Evolutionary conservation across 108 stramenopile genomes (phyloP), one percentile per base, ranked within the genome.

Genomic region (Conticribra guillardii): DNA sequence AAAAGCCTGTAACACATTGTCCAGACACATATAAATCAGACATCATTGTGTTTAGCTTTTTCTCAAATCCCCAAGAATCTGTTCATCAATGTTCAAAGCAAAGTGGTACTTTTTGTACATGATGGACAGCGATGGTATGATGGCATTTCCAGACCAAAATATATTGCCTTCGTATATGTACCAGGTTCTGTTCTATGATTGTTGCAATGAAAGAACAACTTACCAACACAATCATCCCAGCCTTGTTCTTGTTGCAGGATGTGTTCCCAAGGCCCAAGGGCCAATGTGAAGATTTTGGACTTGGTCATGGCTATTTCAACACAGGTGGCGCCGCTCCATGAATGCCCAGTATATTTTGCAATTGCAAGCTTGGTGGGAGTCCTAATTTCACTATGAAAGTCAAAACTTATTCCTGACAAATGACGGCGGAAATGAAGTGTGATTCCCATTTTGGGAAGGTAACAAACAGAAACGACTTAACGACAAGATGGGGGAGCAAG

Each of bases 301-400:
- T 74, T 4, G 73, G 56, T 17, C 73, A 74, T 51, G 73, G 73
- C 26, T 74, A 65, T 34, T 74, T 74, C 65, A 74, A 74, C 55
- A 27, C 73, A 16, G 73, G 19, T 74, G 73, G 73, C 64, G 51
- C 8, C 37, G 73, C 67, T 55, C 64, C 11, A 17, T 34, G 16
- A 46, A 44, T 22, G 41, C 54, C 30, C 33, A 67, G 18, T 16
- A 32, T 19, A 26, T 74, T 2, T n/a, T n/a, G n/a, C n/a, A n/a
- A n/a, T 23, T 74, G 15, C 17, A 66, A 67, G 11, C 52, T 18
- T 74, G 73, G 73, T 74, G 73, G 73, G 56, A 48, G 31, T 66
- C 73, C 4, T 8, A 65, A 9, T 23, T 66, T 26, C 14, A 45
- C 8, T 46, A 67, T 1, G n/a, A 54, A 46, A 65, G 45, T 9